Evolutionary conservation across 23 red algal species (phyloP), one percentile per base, ranked within the genome.

Genomic region (Chondrus crispus): DNA sequence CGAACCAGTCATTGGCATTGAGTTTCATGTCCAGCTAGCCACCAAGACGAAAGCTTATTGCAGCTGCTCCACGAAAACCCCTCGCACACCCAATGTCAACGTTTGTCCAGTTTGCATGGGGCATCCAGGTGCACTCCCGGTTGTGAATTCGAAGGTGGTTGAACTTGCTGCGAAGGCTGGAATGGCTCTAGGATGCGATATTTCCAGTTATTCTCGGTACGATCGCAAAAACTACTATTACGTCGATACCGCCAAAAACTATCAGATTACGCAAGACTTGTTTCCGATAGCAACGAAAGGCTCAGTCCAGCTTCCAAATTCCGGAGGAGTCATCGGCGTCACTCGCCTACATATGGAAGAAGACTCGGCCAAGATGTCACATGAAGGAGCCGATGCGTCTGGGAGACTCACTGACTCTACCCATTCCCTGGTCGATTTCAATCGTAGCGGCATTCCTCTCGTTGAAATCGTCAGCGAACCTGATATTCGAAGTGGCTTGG

Each of bases 141-240:
- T 93, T n/a, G 73, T 95, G 30, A 98, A 98, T 57, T 53, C 62
- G 66, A 80, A 87, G 18, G 89, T 84, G 60, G 85, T 98, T 35
- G 88, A 98, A 71, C 81, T 98, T 44, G 92, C 96, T 49, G 92
- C 90, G 13, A 95, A 95, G 62, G 93, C 96, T 5, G 92, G 82
- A 16, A 74, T 98, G 71, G 91, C 96, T 3, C 73, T 98, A 19
- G 81, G 79, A 64, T 98, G 96, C 80, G 68, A 75, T 18, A 88
- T 98, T 45, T 45, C 93, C 29, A 10, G 37, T 6, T 63, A 84
- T 55, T 85, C 89, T 26, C 91, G 85, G 12, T 95, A 95, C 55
- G 96, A 98, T 75, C 80, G 96, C 46, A 98, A 98, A 63, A 95
- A 98, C 76, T 98, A 98, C 79, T 98, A 93, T 84, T 98, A 98